Conservation (phyloP, 139 green algal species). For the Closterium sp. region DNA sequence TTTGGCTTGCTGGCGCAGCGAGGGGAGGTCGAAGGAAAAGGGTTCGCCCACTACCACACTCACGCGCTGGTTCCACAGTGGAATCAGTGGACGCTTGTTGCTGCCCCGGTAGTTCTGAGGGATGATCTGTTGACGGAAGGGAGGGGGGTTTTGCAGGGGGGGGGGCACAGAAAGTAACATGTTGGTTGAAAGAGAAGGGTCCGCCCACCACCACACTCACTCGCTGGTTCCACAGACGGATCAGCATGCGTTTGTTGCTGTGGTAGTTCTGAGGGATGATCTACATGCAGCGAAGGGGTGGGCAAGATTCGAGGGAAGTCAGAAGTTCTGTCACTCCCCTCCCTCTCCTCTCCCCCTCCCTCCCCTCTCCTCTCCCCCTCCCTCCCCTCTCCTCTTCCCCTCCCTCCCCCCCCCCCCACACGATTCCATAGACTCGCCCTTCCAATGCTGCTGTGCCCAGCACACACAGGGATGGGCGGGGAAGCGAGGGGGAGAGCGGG, state of each 20-base stretch:
- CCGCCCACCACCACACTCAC: slow-evolving; percentile 20
- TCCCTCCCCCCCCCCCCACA: too few relatives aligned
- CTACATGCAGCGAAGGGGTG: too few relatives aligned
- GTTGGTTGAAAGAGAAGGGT: not conserved
- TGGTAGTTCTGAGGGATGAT: not conserved
- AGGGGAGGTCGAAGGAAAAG: slow-evolving; percentile 29
- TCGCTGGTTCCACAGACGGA: not conserved
- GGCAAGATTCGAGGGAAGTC: too few relatives aligned
- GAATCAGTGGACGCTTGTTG: not conserved
- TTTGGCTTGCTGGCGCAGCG: not conserved
- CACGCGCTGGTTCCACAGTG: slow-evolving; percentile 1
- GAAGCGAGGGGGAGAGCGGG: too few relatives aligned
- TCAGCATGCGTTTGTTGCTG: not conserved
- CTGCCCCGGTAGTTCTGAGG: slow-evolving; percentile 18
- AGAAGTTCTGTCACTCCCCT: too few relatives aligned
- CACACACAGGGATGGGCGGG: too few relatives aligned
- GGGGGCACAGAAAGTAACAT: too few relatives aligned
- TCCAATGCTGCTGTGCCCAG: too few relatives aligned
- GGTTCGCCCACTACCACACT: slow-evolving; percentile 30
- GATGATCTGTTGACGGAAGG: slow-evolving; percentile 3
- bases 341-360: too few relatives aligned
- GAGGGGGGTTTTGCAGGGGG: not conserved
- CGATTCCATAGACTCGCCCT: too few relatives aligned
- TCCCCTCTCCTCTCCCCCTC: too few relatives aligned
- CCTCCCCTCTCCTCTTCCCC: too few relatives aligned